Percentiles rank a stretch among this genome's conserved stretches.
These are phyloP conservation scores for Monosporascus cannonballus DNA, from an alignment of 2,329 filamentous ascomycete species.

Conservation along the genomic window DNA sequence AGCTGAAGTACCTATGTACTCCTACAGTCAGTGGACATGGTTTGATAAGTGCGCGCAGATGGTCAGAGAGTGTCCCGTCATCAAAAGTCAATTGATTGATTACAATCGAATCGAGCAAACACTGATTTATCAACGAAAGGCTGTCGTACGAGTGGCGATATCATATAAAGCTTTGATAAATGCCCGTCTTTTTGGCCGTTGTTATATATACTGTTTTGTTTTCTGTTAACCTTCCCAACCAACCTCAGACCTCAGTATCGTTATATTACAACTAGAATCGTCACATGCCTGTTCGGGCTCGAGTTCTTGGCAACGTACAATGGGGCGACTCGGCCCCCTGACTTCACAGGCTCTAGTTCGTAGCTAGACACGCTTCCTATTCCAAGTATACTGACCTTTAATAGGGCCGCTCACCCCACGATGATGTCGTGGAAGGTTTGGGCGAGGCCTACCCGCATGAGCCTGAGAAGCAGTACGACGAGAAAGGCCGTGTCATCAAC, in stretches of 20 bases:
- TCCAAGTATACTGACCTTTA: not conserved
- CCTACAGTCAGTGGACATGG: too few relatives aligned
- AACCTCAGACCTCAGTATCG: too few relatives aligned
- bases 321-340: slow-evolving; percentile 51
- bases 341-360: slow-evolving; percentile 52
- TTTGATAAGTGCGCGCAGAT: too few relatives aligned
- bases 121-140: not conserved
- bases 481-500: slow-evolving; percentile 50
- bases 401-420: slow-evolving; percentile 55
- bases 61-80: too few relatives aligned
- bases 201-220: too few relatives aligned
- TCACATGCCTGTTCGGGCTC: not conserved
- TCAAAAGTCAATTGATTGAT: not conserved
- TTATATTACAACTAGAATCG: too few relatives aligned
- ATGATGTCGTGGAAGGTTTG: slow-evolving; percentile 47
- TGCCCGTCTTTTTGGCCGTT: too few relatives aligned
- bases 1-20: slow-evolving; percentile 3
- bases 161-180: too few relatives aligned
- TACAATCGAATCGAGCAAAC: not conserved
- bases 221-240: too few relatives aligned
- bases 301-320: slow-evolving; percentile 22
- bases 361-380: not conserved
- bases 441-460: slow-evolving; percentile 35
- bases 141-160: too few relatives aligned
- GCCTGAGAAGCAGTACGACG: slow-evolving; percentile 46